phyloP scores from a whole-genome alignment of 805 yeast species.

The Starmera caribaea region DNA sequence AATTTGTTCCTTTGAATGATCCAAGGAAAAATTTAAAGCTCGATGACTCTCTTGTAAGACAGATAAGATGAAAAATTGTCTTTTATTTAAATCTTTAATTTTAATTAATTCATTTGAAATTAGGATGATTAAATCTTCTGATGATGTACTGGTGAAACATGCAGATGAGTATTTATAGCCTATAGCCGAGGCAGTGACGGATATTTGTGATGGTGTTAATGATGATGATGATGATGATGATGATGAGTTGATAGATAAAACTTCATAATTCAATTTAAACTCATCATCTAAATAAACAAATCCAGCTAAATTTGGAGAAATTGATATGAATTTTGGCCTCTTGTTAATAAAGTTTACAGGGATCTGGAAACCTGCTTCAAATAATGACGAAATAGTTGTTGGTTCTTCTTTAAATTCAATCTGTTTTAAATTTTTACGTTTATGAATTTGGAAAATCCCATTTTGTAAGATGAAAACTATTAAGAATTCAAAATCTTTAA shows the following conservation, averaged over 20 bases:
- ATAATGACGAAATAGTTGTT: conserved; percentile 27
- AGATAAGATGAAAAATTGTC: conserved; percentile 28
- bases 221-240: too few relatives aligned
- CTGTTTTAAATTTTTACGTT: conserved; percentile 23
- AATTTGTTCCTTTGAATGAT: conserved; percentile 61
- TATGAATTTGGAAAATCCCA: conserved; percentile 38
- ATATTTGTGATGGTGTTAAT: conserved; percentile 6
- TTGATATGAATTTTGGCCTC: conserved; percentile 25
- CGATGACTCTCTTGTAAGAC: conserved; percentile 60
- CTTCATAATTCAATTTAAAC: conserved; percentile 8
- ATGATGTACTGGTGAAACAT: conserved; percentile 54
- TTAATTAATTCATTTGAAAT: conserved; percentile 37
- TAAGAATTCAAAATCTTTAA: conserved; percentile 30
- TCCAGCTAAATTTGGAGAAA: conserved; percentile 45
- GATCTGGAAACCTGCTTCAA: conserved; percentile 39
- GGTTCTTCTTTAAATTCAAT: conserved; percentile 17
- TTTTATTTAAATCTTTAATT: conserved; percentile 12
- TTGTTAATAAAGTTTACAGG: conserved; percentile 25
- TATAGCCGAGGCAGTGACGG: conserved; percentile 42
- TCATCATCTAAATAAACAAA: conserved; percentile 22
- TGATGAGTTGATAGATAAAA: not conserved
- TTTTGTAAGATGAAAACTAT: conserved; percentile 29
- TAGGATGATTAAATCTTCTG: conserved; percentile 61
- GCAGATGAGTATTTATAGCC: conserved; percentile 62
- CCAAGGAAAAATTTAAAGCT: conserved; percentile 65